These are phyloP conservation scores for Stereum hirsutum DNA, from an alignment of 1,284 basidiomycete genomes.

Conservation along the genomic window DNA sequence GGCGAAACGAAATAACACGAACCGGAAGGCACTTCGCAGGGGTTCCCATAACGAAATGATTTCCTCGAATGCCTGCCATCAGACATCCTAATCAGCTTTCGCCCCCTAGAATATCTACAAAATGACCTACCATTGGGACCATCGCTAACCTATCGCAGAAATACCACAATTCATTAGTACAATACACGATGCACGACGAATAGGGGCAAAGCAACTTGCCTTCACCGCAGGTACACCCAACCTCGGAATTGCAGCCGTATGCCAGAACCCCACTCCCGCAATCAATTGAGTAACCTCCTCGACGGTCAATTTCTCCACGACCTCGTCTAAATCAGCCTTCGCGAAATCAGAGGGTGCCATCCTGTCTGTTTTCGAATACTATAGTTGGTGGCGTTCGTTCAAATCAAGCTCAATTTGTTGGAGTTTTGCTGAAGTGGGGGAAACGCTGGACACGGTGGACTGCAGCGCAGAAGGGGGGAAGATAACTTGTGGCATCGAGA, in stretches of 20 bases:
- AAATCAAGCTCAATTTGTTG: too few species aligned
- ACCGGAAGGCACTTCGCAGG: slow-evolving; percentile 59
- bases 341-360: slow-evolving; percentile 68
- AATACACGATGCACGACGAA: neutral
- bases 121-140: slow-evolving; percentile 54
- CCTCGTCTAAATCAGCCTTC: slow-evolving; percentile 46
- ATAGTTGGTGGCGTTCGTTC: too few species aligned
- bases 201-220: slow-evolving; percentile 22
- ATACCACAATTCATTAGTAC: neutral
- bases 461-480: too few species aligned
- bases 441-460: too few species aligned
- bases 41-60: slow-evolving; percentile 32
- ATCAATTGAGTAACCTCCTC: slow-evolving; percentile 65
- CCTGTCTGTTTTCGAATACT: too few species aligned
- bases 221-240: slow-evolving; percentile 67
- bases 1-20: slow-evolving; percentile 14
- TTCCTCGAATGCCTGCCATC: slow-evolving; percentile 24
- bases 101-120: too few species aligned
- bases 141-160: slow-evolving; percentile 49
- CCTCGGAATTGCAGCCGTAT: slow-evolving; percentile 55
- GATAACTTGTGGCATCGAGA: too few species aligned
- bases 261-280: slow-evolving; percentile 71
- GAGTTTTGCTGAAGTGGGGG: too few species aligned
- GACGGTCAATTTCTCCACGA: slow-evolving; percentile 56
- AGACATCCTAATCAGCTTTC: too few species aligned